Conservation (phyloP, 208 protist genomes). For the Leishmania guyanensis region DNA sequence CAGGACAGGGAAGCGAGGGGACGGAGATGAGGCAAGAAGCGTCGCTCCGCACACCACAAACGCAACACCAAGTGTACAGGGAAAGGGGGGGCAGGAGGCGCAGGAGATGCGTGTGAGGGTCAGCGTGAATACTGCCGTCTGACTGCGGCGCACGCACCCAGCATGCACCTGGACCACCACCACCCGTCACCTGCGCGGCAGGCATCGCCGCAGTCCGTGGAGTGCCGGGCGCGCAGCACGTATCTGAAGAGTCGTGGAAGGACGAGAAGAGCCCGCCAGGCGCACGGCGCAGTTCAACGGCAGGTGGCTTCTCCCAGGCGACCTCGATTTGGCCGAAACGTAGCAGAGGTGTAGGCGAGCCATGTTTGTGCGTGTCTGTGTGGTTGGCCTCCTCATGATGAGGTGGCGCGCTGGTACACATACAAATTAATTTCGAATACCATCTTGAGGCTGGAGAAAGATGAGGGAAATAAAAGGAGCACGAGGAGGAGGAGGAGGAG, state of each 20-base stretch:
- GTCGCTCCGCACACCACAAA: neutral
- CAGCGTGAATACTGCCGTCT: neutral
- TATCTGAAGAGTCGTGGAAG: neutral
- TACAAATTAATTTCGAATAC: neutral
- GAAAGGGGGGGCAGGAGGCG: constrained; percentile 1
- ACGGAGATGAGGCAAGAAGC: neutral
- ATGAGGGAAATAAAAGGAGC: no score
- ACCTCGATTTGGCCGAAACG: neutral
- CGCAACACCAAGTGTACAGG: neutral
- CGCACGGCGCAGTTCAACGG: neutral
- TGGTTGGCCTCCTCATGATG: neutral
- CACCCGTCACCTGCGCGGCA: constrained; percentile 39
- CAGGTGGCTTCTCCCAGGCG: neutral
- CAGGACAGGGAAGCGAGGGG: neutral
- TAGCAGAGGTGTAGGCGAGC: neutral
- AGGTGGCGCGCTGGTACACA: neutral
- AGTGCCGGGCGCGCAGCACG: neutral
- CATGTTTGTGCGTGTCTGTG: neutral
- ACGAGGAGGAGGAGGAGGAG: neutral
- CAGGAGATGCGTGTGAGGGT: neutral
- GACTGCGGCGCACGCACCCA: neutral
- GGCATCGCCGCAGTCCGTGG: neutral
- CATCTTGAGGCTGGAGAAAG: no score
- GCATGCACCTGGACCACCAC: neutral
- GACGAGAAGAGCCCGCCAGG: neutral